Evolutionary conservation across 768 basidiomycete genomes (phyloP), one percentile per base, ranked within the genome.

Genomic region (Psilocybe cubensis): DNA sequence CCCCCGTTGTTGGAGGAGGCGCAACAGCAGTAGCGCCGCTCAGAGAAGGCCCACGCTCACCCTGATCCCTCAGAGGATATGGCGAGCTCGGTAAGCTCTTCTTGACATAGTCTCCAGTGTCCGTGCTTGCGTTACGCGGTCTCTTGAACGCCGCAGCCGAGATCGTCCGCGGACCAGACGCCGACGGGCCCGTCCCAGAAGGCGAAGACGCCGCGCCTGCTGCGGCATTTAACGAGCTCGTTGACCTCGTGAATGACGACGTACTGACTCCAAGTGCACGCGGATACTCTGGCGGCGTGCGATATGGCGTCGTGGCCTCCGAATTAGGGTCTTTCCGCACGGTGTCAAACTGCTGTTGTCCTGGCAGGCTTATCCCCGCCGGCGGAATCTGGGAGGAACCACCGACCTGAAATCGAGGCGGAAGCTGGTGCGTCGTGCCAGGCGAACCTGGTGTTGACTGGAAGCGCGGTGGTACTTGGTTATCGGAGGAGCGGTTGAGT

Each of bases 111-210:
- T 65, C 47, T 12, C 48, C 57, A 28, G 54, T 59, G 12, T 71
- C 66, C 43, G 42, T 75, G 75, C 28, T 68, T 5, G 58, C 28
- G 41, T 62, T 64, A 46, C 63, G 56, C 17, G 79, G 84, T 25
- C 87, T 76, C 64, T 80, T 83, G 72, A 92, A 92, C 23, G 89
- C 89, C 4, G 89, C 87, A 0, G 89, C 90, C 2, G 88, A 83
- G 51, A 92, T 91, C 54, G 83, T 92, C 41, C 86, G 79, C 12
- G 80, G 67, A 2, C 76, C 78, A 2, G 74, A 69, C 7, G 63
- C 49, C 10, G 69, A 54, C 35, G 65, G 29, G 44, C 29, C 60
- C 62, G 21, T 61, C 54, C 29, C 23, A 47, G 48, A 42, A 18
- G 43, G 35, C 8, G 35, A 38, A 33, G 31, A 33, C 8, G 31